Evolutionary conservation across 192 early-diverging fungal genomes (phyloP).

Genomic region (Coemansia sp.): DNA sequence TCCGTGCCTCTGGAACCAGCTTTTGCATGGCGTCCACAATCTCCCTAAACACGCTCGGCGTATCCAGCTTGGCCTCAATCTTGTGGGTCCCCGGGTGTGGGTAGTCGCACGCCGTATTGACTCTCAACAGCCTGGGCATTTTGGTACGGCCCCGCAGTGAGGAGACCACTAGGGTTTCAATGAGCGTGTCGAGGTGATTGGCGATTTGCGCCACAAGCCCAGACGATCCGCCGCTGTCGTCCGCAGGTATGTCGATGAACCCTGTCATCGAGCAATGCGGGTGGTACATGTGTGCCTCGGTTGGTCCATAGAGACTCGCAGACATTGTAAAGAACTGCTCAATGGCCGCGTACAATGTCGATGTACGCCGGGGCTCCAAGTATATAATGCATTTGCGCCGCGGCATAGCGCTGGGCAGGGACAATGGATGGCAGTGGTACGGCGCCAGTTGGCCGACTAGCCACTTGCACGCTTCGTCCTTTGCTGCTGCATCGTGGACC

Average conservation of each 20-base stretch:
- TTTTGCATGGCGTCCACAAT: slow-evolving; percentile 14
- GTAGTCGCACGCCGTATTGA: slow-evolving; percentile 23
- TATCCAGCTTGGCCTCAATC: slow-evolving; percentile 37
- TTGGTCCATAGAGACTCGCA: slow-evolving; percentile 13
- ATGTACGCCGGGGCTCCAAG: slow-evolving; percentile 31
- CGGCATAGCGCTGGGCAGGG: not conserved
- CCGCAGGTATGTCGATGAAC: slow-evolving; percentile 32
- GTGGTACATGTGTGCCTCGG: slow-evolving; percentile 47
- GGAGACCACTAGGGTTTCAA: not conserved
- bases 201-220: slow-evolving; percentile 11
- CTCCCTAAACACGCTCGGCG: slow-evolving; percentile 22
- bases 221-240: not conserved
- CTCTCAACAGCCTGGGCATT: not conserved
- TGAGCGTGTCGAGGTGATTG: slow-evolving; percentile 10
- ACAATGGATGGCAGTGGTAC: not conserved
- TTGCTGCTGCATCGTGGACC: not conserved
- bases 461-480: not conserved
- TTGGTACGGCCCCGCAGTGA: not conserved
- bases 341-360: slow-evolving; percentile 32
- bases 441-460: not conserved
- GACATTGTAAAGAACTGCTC: slow-evolving; percentile 32
- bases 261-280: slow-evolving; percentile 51
- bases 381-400: slow-evolving; percentile 39
- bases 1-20: slow-evolving; percentile 22
- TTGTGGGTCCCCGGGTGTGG: slow-evolving; percentile 43